A percentile compares a stretch with the other conserved stretches of the same genome.
phyloP scores from a whole-genome alignment of 1,284 basidiomycete genomes.

The Cryptococcus sp. region DNA sequence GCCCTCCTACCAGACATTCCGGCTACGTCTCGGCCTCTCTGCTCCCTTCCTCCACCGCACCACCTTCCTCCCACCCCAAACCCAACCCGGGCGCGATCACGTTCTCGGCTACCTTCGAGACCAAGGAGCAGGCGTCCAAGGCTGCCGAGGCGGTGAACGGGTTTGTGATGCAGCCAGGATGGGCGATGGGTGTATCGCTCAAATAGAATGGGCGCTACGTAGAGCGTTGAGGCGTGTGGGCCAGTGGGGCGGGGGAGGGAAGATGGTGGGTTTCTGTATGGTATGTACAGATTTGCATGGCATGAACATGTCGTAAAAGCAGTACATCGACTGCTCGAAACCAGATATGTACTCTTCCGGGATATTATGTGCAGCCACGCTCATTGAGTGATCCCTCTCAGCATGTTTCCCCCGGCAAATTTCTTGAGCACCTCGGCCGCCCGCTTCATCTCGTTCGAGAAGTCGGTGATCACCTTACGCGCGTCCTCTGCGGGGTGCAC shows the following conservation, averaged over 20 bases:
- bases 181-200: slow-evolving; percentile 39
- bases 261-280: neutral
- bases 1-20: slow-evolving; percentile 24
- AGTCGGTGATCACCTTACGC: slow-evolving; percentile 20
- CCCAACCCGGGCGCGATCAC: slow-evolving; percentile 37
- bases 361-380: no score
- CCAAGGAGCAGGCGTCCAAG: slow-evolving; percentile 23
- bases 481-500: slow-evolving; percentile 11
- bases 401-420: slow-evolving; percentile 4
- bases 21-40: slow-evolving; percentile 28
- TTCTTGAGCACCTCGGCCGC: slow-evolving; percentile 17
- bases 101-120: slow-evolving; percentile 33
- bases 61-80: slow-evolving; percentile 31
- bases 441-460: slow-evolving; percentile 20
- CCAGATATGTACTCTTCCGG: no score
- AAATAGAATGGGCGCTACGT: slow-evolving; percentile 1
- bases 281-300: slow-evolving; percentile 9
- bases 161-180: slow-evolving; percentile 45
- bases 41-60: slow-evolving; percentile 20
- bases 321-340: neutral
- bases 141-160: slow-evolving; percentile 32
- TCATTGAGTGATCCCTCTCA: neutral
- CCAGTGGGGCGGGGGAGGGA: neutral
- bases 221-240: no score
- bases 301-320: neutral